Base-by-base conservation (phyloP, 2,329 filamentous ascomycete genomes). In the Xylaria sp. region DNA sequence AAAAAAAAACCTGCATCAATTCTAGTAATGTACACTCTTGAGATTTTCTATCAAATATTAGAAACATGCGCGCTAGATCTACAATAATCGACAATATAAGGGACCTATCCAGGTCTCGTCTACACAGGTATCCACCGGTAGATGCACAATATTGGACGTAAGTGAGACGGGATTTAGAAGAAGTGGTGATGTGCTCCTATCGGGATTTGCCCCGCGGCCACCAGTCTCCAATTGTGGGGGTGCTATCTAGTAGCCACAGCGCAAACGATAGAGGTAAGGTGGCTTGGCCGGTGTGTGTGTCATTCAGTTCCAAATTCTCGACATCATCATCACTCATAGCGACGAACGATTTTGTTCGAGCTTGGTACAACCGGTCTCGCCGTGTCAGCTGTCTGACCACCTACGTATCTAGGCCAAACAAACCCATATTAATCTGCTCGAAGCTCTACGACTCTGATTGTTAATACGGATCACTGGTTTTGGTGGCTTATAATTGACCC, bases 151-250 rank as follows among this genome's bases (percentile, higher is more conserved):
- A 31, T 31, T 31, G 9, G 28, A 31, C 9, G 28, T 9, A 9
- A 2, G 6, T 15, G 3, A 25, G 45, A 28, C 4, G 1, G 43
- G 7, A 4, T 9, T 47, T 60, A 35, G 50, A 55, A 50, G 28
- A 7, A 37, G 25, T 50, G 46, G 47, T 11, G 4, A 54, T 43
- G n/a, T 54, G 53, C 21, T 40, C n/a, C 2, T 58, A 57, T 58
- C 40, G 53, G 23, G 49, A 45, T 17, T 54, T 64, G 62, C 62
- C 62, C 62, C 62, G 62, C 62, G 62, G 21, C 60, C 37, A 28
- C 50, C 45, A 17, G 40, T 31, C 5, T 19, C 40, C 37, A 7
- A 2, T 2, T 53, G 47, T 19, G 43, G 54, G 19, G 23, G 11
- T 14, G 23, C 28, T 19, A 6, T n/a, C n/a, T n/a, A 35, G 17